Evolutionary conservation across 208 protist genomes (phyloP), one percentile per base, ranked within the genome.

Genomic region (Leishmania mexicana): DNA sequence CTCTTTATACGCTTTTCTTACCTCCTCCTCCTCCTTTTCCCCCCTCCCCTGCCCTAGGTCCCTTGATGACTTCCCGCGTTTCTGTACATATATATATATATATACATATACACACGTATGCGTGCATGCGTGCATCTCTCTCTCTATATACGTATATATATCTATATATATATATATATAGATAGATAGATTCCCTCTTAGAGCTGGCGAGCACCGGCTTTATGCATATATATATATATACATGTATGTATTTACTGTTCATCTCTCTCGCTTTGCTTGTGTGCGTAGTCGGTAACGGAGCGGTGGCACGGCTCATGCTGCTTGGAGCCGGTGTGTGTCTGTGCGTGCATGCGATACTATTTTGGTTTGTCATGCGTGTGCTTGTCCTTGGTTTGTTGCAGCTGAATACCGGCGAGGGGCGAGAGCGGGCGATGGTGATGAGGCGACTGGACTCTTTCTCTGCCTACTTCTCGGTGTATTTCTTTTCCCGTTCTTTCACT

Each of bases 401-500:
- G 28, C 58, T 64, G 58, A 64, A 5, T 64, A 17, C 58, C 58
- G 28, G 58, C 3, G 51, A 21, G 21, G 21, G 15, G 1, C 10
- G 17, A 54, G 58, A 64, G 58, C 6, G 57, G 57, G 57, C 15
- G 28, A 13, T 62, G 57, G 19, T 3, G 28, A 21, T 47, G 68
- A 1, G 17, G 4, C 42, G 2, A 28, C 21, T 60, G 24, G 1
- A 11, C 31, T 62, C 31, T 40, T 51, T 47, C 72, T 76, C 15
- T 54, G 42, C 2, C 21, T 74, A 1, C 42, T 17, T 74, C 42
- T 17, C 47, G 19, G 49, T 42, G 71, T 2, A 15, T 38, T 47
- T 51, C 1, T 57, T 57, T 11, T 75, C 28, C 74, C 51, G 75
- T 65, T 65, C 31, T 73, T 81, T 67, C 70, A 19, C 42, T 31